These are phyloP conservation scores for Plectosphaerella cucumerina DNA, from an alignment of 2,329 filamentous ascomycete species.

Conservation along the genomic window DNA sequence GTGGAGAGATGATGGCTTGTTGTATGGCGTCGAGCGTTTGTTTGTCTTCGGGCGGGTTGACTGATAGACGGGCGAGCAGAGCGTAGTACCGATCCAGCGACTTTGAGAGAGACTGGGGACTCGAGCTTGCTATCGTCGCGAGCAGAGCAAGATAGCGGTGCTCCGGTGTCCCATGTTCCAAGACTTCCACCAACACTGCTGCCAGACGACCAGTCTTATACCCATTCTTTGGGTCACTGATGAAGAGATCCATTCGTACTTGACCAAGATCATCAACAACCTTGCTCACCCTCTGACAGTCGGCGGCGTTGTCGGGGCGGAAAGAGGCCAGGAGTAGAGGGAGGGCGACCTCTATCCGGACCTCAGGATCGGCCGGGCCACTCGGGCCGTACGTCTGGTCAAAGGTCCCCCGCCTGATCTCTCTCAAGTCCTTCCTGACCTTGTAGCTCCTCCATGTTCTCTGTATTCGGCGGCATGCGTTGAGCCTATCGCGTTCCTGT, in stretches of 20 bases:
- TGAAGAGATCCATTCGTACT: constrained; percentile 29
- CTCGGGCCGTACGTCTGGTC: constrained; percentile 49
- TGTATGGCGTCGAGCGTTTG: background rate
- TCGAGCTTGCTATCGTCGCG: constrained; percentile 22
- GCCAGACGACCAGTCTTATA: constrained; percentile 30
- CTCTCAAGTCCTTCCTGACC: constrained; percentile 54
- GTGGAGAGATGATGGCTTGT: background rate
- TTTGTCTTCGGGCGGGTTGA: background rate
- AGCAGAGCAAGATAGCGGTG: constrained; percentile 25
- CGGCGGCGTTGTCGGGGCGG: constrained; percentile 36
- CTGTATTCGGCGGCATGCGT: constrained; percentile 72
- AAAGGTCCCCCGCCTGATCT: constrained; percentile 55
- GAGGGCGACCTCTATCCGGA: constrained; percentile 35
- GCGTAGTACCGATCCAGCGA: constrained; percentile 32
- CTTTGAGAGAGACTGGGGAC: constrained; percentile 22
- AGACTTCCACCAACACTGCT: constrained; percentile 27
- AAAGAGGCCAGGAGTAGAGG: constrained; percentile 48
- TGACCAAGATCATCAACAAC: constrained; percentile 40
- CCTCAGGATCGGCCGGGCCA: constrained; percentile 24
- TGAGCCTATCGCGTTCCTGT: constrained; percentile 71
- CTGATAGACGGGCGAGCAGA: constrained; percentile 29
- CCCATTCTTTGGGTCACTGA: constrained; percentile 20
- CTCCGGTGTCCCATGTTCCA: constrained; percentile 17
- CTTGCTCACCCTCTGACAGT: constrained; percentile 41
- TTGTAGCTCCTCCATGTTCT: constrained; percentile 76